Conservation (phyloP, 257 asterid species). For the Gentiana straminea region DNA sequence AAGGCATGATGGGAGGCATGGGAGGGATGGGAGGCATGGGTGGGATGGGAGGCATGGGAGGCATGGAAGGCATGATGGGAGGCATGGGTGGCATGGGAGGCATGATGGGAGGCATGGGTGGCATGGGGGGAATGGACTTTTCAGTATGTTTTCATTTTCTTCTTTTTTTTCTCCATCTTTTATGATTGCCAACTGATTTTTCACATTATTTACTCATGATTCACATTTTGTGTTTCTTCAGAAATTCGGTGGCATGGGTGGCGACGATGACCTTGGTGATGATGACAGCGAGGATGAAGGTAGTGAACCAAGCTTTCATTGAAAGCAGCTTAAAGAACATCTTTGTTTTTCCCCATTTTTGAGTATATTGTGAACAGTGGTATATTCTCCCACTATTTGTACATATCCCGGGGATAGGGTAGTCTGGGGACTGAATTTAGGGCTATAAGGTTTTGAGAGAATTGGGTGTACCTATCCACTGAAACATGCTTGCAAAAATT, state of each 20-base stretch:
- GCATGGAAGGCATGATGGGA: not conserved
- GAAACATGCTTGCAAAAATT: not conserved
- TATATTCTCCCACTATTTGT: not conserved
- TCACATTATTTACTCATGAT: too few species aligned
- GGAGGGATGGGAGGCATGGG: constrained; percentile 33
- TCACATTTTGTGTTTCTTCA: constrained; percentile 2
- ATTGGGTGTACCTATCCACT: not conserved
- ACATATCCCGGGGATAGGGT: not conserved
- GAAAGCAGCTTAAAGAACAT: not conserved
- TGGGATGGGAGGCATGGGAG: constrained; percentile 17
- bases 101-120: constrained; percentile 31
- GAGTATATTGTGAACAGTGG: not conserved
- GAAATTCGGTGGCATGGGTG: constrained; percentile 29
- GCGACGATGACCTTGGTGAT: constrained; percentile 1
- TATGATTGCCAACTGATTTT: too few species aligned
- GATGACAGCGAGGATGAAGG: constrained; percentile 87
- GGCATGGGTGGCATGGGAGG: constrained; percentile 20
- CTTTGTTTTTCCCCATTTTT: not conserved
- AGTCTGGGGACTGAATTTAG: not conserved
- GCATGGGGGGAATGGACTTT: not conserved
- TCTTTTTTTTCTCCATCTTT: not conserved
- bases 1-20: constrained; percentile 20
- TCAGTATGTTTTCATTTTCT: not conserved
- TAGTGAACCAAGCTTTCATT: constrained; percentile 12
- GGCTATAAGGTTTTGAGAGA: not conserved